Base-by-base conservation (phyloP, 805 yeast species). In the Metschnikowia santaceciliae region DNA sequence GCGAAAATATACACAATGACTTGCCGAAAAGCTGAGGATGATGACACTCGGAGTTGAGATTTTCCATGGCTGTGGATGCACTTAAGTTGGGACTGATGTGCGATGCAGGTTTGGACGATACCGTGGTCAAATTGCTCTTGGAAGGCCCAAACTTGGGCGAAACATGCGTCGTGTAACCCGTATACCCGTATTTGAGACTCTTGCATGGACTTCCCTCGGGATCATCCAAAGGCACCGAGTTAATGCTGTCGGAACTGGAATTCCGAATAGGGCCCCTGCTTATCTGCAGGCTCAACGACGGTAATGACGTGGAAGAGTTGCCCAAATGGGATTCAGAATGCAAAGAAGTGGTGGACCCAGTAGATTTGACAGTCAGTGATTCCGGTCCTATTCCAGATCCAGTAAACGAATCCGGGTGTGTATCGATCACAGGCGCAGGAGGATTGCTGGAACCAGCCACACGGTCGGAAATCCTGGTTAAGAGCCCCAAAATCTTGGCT, bases 1-100 rank as follows among this genome's bases (percentile, higher is more conserved):
- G 69, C 3, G 67, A 34, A 48, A 74, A 74, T 0, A 67, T 20
- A 26, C 61, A 59, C 11, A 74, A 57, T 0, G 76, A 62, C 1
- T 66, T 68, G 0, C 78, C 78, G 54, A 67, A 72, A 10, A 72
- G 51, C 26, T 44, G 40, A 2, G 32, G 40, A 2, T 11, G 19
- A 4, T 15, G 8, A 8, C 30, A 26, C 6, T 42, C 46, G 3
- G 46, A 13, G 3, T 23, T 32, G 26, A 20, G 14, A 14, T 20
- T n/a, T 32, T 20, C 36, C 38, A n/a, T 8, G 32, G 32, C 38
- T 14, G 32, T 15, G 32, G 38, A 14, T 13, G 22, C 20, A 11
- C 33, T 14, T 5, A 26, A 17, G 43, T 30, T 22, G 8, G 10
- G 34, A 10, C 34, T 10, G 11, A 4, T 30, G n/a, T n/a, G n/a